Evolutionary conservation across 768 basidiomycete genomes (phyloP), one percentile per base, ranked within the genome.

Genomic region (Coprinopsis sp.): DNA sequence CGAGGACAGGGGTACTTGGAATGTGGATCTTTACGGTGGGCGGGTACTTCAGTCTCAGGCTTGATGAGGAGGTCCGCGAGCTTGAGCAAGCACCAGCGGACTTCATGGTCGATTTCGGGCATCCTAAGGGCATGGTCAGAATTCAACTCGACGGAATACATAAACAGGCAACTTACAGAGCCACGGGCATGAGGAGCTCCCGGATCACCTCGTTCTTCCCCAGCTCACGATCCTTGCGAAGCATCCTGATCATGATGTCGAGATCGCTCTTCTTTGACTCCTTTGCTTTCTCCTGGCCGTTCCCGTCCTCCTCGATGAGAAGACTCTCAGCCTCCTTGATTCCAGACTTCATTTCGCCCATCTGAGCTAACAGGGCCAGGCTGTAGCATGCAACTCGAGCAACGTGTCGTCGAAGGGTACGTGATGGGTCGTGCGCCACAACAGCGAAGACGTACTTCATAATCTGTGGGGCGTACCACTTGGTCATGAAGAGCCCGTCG

Each of bases 1-100:
- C 90, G 4, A 65, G 55, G 2, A 86, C 73, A 12, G 92, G 90
- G 2, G 88, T 91, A 22, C 71, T 72, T 31, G 76, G 76, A 44
- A 93, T 79, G 54, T 91, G 87, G 40, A 94, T 82, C 37, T 82
- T 88, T 51, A 94, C 83, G 47, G 90, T 92, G 1, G 94, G 94
- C 5, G 87, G n/a, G 71, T 2, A 82, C 75, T 64, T 98, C 95
- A 48, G 90, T 82, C 3, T 82, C 71, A 19, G 90, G 87, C 42
- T 84, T 81, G 54, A 94, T 84, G 33, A 92, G 76, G 16, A 95
- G 73, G 56, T 97, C 95, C 4, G 90, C 91, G 19, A 96, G 70
- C 65, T 98, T 97, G 57, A 98, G 73, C 39, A 95, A 69, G 53
- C 86, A 90, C 81, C 91, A 90, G 37, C 93, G 84, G 31, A 94